Evolutionary conservation across 306 rosid genomes (phyloP).

Genomic region (Cicer yamashitae): DNA sequence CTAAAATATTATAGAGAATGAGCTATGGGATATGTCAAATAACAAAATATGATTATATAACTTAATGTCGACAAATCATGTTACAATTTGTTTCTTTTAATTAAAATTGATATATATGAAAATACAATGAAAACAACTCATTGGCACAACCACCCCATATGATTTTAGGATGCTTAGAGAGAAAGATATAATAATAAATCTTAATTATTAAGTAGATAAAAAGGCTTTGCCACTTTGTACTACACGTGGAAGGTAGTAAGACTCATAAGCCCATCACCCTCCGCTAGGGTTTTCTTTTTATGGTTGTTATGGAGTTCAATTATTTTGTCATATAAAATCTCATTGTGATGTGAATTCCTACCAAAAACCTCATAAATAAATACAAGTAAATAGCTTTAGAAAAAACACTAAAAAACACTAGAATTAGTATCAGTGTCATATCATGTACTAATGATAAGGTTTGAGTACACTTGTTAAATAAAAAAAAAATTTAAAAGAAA

Average conservation of each 20-base stretch:
- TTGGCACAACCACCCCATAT: slow-evolving; percentile 36
- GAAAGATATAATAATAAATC: slow-evolving; percentile 41
- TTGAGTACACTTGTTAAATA: too few relatives aligned
- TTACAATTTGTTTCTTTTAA: background rate
- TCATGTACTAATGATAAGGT: background rate
- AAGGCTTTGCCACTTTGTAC: slow-evolving; percentile 36
- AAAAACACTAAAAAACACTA: background rate
- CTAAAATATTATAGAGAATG: background rate
- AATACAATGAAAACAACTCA: slow-evolving; percentile 31
- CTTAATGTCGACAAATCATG: slow-evolving; percentile 16
- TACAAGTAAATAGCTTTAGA: background rate
- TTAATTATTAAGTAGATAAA: slow-evolving; percentile 41
- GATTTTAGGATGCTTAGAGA: slow-evolving; percentile 37
- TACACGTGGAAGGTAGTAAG: slow-evolving; percentile 40
- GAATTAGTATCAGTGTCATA: background rate
- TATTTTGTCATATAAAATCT: slow-evolving; percentile 34
- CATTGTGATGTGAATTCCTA: slow-evolving; percentile 14
- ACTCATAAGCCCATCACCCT: slow-evolving; percentile 17
- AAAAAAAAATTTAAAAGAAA: too few relatives aligned
- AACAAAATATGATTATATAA: slow-evolving; percentile 14
- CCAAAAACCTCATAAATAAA: slow-evolving; percentile 11
- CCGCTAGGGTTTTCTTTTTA: slow-evolving; percentile 27
- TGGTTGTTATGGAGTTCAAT: slow-evolving; percentile 38
- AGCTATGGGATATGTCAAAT: slow-evolving; percentile 23
- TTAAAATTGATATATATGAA: background rate